phyloP scores from a whole-genome alignment of 225 moss, liverwort and hornwort species.

The Asterella californica region DNA sequence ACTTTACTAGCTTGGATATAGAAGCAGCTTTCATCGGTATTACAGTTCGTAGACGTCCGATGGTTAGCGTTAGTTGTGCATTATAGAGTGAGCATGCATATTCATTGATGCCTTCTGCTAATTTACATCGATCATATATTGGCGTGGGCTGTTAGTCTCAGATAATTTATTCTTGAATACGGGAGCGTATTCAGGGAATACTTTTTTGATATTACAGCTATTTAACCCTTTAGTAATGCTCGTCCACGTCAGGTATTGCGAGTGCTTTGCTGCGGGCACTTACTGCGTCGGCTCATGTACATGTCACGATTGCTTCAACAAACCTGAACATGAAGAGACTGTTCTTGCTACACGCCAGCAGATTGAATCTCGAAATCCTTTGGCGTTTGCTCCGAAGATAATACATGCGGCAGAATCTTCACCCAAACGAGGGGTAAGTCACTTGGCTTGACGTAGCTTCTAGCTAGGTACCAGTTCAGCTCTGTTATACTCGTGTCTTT shows the following conservation, averaged over 20 bases:
- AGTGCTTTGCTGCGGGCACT: slow-evolving; percentile 97
- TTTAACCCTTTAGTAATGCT: neutral
- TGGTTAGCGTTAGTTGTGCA: too few species aligned
- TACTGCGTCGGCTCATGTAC: slow-evolving; percentile 92
- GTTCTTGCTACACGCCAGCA: slow-evolving; percentile 71
- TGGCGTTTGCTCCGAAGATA: slow-evolving; percentile 95
- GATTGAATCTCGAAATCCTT: slow-evolving; percentile 85
- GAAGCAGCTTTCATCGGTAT: too few species aligned
- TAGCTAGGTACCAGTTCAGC: neutral
- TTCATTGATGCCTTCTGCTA: too few species aligned
- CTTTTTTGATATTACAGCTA: too few species aligned
- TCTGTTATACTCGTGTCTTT: neutral
- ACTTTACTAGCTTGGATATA: too few species aligned
- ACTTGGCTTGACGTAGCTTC: neutral
- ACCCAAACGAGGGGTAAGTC: slow-evolving; percentile 63
- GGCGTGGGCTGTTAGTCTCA: too few species aligned
- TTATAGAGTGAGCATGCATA: too few species aligned
- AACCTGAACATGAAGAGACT: slow-evolving; percentile 83
- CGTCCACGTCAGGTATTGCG: slow-evolving; percentile 64
- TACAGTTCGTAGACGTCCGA: too few species aligned
- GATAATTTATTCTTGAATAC: neutral
- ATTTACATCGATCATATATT: neutral
- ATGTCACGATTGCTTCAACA: slow-evolving; percentile 96
- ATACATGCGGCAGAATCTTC: slow-evolving; percentile 74
- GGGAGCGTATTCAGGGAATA: neutral